Conservation (phyloP, 1,284 basidiomycete genomes). For the Vanrija pseudolonga region DNA sequence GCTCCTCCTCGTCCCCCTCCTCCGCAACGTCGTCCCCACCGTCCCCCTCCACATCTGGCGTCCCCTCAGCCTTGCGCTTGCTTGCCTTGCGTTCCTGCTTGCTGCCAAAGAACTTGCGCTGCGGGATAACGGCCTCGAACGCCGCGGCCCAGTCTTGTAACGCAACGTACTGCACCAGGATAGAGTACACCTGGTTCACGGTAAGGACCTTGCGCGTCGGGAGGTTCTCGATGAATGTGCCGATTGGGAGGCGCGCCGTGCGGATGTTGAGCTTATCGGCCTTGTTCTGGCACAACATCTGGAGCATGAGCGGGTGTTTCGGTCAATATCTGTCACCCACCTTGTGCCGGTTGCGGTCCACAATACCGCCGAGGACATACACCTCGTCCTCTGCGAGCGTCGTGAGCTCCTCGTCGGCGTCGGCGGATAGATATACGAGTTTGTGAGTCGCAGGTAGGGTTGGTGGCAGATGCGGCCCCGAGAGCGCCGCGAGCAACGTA, state of each 20-base stretch:
- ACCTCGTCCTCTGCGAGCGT: slow-evolving; percentile 77
- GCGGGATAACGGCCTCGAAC: slow-evolving; percentile 79
- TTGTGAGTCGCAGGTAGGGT: slow-evolving; percentile 48
- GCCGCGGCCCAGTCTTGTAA: slow-evolving; percentile 76
- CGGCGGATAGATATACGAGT: slow-evolving; percentile 91
- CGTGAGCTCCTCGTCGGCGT: slow-evolving; percentile 78
- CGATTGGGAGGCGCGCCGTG: slow-evolving; percentile 88
- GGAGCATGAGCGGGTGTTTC: not conserved
- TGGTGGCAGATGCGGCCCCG: slow-evolving; percentile 17
- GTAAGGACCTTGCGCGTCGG: slow-evolving; percentile 92
- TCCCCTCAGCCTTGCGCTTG: slow-evolving; percentile 7
- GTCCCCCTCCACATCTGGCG: not conserved
- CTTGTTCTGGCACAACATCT: slow-evolving; percentile 88
- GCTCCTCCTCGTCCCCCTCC: slow-evolving; percentile 12
- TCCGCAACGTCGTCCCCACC: slow-evolving; percentile 7
- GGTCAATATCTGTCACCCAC: slow-evolving; percentile 49
- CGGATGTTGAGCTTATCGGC: slow-evolving; percentile 69
- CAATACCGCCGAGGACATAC: slow-evolving; percentile 95
- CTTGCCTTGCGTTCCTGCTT: slow-evolving; percentile 13
- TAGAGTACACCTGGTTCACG: slow-evolving; percentile 87
- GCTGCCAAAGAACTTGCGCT: slow-evolving; percentile 66
- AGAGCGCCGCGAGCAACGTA: slow-evolving; percentile 13
- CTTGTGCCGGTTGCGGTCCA: slow-evolving; percentile 96
- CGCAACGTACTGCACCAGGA: slow-evolving; percentile 84
- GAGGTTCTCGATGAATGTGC: slow-evolving; percentile 74